Conservation (phyloP, 148 eudicot species). For the Amaranthus cruentus region DNA sequence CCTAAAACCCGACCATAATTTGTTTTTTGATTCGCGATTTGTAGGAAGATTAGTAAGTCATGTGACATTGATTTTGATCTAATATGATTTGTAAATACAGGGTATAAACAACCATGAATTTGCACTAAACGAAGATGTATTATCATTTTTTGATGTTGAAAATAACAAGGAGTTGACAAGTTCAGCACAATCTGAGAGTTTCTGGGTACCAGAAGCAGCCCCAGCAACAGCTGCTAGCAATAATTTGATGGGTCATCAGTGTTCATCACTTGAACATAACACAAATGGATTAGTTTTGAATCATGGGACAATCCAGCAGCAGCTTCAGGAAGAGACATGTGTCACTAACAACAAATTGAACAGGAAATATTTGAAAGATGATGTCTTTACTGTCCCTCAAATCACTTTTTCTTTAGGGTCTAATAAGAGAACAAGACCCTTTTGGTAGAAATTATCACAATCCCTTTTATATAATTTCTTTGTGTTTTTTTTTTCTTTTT, state of each 20-base stretch:
- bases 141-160: slow-evolving; percentile 42
- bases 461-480: neutral
- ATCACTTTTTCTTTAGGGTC: slow-evolving; percentile 31
- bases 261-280: neutral
- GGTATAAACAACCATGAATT: slow-evolving; percentile 4
- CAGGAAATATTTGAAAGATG: slow-evolving; percentile 42
- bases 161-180: slow-evolving; percentile 24
- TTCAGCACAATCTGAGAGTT: slow-evolving; percentile 23
- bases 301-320: slow-evolving; percentile 9
- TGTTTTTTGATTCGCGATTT: too few species aligned
- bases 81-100: slow-evolving; percentile 11
- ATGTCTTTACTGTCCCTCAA: slow-evolving; percentile 61
- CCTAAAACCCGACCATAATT: neutral
- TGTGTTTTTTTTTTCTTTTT: neutral
- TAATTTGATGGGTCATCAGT: neutral
- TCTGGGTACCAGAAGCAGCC: slow-evolving; percentile 71
- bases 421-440: slow-evolving; percentile 46
- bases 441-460: slow-evolving; percentile 34
- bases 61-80: neutral
- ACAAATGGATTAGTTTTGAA: slow-evolving; percentile 2
- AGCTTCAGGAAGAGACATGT: slow-evolving; percentile 15
- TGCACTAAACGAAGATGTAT: slow-evolving; percentile 27
- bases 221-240: slow-evolving; percentile 4
- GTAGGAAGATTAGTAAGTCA: too few species aligned
- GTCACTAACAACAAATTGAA: slow-evolving; percentile 16